Base-by-base conservation (phyloP, 2,329 filamentous ascomycete species). In the Cadophora luteo-olivacea region DNA sequence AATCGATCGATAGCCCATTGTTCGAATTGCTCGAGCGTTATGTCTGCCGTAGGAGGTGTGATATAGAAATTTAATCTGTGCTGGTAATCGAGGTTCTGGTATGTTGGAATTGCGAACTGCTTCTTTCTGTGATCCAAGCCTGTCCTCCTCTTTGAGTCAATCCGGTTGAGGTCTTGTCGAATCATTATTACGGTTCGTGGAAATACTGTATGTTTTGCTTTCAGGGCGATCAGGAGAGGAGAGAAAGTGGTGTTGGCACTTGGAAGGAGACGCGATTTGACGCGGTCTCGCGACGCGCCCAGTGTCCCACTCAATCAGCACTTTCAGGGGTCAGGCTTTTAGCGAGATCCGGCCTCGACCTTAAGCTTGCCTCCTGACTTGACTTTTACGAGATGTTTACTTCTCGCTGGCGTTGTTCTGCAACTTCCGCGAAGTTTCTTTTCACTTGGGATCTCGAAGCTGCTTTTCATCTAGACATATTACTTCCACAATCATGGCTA, bases 1-100 rank as follows among this genome's bases (percentile, higher is more conserved):
- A 99, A 80, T 67, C 96, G 86, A 76, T 97, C 92, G 77, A 99
- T 98, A 12, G 94, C 96, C 96, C 96, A 99, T 86, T 97, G 94
- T 79, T 99, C 96, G 77, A 99, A 99, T 78, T 99, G 91, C 78
- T 99, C 96, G 52, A 99, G 89, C 0, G 93, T 97, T 75, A 99
- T 96, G 78, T 99, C 96, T 60, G 92, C 92, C 0, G 94, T 97
- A 0, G 96, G 96, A 57, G 96, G 92, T 32, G 91, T 86, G 54
- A 89, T 83, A 82, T 99, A 99, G 81, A 97, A 95, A 84, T 97
- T 99, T 77, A 99, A 87, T 67, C 94, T 91, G 80, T 95, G 86
- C 16, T 91, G 89, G 79, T 98, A 99, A 54, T 91, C 85, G 67
- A 91, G 86, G 73, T 93, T 89, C 79, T 92, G 90, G 84, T 90